phyloP scores from a whole-genome alignment of 371 early-diverging fungal genomes.

The Capillidium rhysosporum region DNA sequence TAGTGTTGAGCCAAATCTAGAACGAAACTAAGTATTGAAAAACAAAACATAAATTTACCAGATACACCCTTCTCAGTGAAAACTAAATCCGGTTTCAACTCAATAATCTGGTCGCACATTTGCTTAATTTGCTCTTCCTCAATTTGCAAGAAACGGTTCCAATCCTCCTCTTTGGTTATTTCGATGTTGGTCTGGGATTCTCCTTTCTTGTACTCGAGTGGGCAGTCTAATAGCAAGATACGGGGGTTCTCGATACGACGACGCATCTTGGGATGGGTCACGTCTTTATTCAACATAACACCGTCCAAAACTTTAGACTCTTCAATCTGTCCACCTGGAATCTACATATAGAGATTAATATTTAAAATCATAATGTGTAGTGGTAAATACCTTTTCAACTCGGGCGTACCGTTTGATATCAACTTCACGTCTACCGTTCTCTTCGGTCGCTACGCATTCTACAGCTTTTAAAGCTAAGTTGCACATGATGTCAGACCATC shows the following conservation, averaged over 20 bases:
- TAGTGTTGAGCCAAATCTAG: conserved; percentile 93
- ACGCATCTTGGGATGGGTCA: conserved; percentile 99
- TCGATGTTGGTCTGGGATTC: conserved; percentile 99
- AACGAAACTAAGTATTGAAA: background rate
- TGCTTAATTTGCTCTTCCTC: conserved; percentile 99
- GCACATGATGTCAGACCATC: conserved; percentile 96
- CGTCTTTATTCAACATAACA: conserved; percentile 98
- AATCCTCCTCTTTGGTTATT: conserved; percentile 91
- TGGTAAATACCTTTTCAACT: conserved; percentile 77
- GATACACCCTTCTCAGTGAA: conserved; percentile 99
- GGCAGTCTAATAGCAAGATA: conserved; percentile 95
- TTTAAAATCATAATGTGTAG: no score
- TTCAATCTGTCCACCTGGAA: conserved; percentile 96
- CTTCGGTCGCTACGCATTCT: conserved; percentile 64
- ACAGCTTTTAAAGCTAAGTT: conserved; percentile 92
- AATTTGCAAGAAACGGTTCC: conserved; percentile 91
- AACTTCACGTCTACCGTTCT: conserved; percentile 55
- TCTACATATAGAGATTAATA: conserved; percentile 21
- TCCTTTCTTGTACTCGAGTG: conserved; percentile 99
- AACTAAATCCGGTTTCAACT: conserved; percentile 95
- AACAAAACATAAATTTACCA: conserved; percentile 27
- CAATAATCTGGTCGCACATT: conserved; percentile 91
- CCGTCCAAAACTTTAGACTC: conserved; percentile 96
- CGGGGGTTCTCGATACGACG: conserved; percentile 96
- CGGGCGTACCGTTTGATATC: conserved; percentile 97